These are phyloP conservation scores for Millerago galiae DNA, from an alignment of 805 yeast genomes.

Conservation along the genomic window DNA sequence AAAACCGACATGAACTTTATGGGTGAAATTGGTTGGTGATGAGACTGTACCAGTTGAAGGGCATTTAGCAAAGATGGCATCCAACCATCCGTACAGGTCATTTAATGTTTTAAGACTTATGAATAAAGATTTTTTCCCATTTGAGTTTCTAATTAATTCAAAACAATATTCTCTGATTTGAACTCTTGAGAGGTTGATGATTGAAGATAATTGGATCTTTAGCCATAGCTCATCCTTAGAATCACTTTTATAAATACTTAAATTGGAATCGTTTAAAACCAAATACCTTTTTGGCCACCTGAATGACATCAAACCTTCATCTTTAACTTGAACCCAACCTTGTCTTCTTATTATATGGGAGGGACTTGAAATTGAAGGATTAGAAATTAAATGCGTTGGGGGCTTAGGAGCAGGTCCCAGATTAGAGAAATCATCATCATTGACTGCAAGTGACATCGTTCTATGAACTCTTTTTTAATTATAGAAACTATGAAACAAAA, in stretches of 20 bases:
- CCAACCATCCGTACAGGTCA: constrained; percentile 87
- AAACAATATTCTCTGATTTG: constrained; percentile 74
- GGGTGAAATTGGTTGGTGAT: constrained; percentile 90
- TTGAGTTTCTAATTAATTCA: constrained; percentile 48
- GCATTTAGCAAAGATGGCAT: constrained; percentile 73
- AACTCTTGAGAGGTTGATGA: constrained; percentile 58
- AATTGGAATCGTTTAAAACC: constrained; percentile 66
- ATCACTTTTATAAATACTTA: constrained; percentile 72
- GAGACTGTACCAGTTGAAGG: constrained; percentile 67
- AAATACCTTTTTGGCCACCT: constrained; percentile 89
- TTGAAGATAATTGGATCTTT: constrained; percentile 50
- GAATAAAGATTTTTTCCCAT: constrained; percentile 52
- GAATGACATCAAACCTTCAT: constrained; percentile 83
- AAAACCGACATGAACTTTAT: constrained; percentile 83
- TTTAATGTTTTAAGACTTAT: constrained; percentile 72
- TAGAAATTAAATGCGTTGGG: constrained; percentile 26
- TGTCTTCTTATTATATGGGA: constrained; percentile 29
- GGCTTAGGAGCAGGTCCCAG: constrained; percentile 54
- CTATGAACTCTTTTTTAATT: neutral
- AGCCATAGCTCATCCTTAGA: constrained; percentile 39
- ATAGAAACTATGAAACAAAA: neutral
- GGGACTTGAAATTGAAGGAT: constrained; percentile 14
- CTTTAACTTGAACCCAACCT: constrained; percentile 91
- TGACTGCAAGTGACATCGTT: constrained; percentile 30
- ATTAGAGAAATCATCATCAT: constrained; percentile 42